Conservation (phyloP, 129 eudicot species). For the Lactuca saligna region DNA sequence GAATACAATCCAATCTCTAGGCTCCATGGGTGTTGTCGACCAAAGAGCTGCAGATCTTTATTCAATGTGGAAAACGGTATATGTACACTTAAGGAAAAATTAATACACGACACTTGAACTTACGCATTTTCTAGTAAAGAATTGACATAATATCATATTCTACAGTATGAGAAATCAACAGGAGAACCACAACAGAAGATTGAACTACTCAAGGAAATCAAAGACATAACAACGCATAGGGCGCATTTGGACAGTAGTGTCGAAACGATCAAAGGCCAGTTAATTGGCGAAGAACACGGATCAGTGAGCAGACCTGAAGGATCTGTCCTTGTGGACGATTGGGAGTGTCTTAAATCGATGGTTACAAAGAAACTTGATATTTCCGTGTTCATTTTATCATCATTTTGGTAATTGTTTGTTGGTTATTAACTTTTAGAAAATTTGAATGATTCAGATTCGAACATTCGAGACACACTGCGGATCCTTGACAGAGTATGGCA, state of each 20-base stretch:
- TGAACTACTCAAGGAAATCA: slow-evolving; percentile 13
- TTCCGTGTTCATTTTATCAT: no score
- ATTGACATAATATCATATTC: slow-evolving; percentile 1
- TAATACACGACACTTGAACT: background rate
- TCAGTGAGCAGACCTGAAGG: background rate
- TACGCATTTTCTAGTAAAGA: background rate
- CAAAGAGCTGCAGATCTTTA: slow-evolving; percentile 74
- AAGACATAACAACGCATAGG: slow-evolving; percentile 13
- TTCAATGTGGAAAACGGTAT: slow-evolving; percentile 40
- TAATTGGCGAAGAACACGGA: slow-evolving; percentile 27
- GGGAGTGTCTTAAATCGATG: slow-evolving; percentile 85
- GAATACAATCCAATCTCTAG: background rate
- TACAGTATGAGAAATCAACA: slow-evolving; percentile 10
- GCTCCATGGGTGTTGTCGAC: slow-evolving; percentile 35
- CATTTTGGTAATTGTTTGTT: background rate
- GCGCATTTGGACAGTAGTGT: slow-evolving; percentile 18
- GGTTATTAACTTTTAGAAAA: background rate
- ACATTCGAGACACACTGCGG: slow-evolving; percentile 72
- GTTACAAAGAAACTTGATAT: slow-evolving; percentile 33
- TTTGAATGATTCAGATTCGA: slow-evolving; percentile 46
- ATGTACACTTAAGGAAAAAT: no score
- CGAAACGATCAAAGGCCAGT: background rate
- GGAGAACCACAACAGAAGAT: background rate
- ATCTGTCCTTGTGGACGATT: slow-evolving; percentile 49
- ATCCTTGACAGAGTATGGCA: slow-evolving; percentile 71